Conservation (phyloP, 2,329 filamentous ascomycete genomes). For the Phaeosphaeria sp. region DNA sequence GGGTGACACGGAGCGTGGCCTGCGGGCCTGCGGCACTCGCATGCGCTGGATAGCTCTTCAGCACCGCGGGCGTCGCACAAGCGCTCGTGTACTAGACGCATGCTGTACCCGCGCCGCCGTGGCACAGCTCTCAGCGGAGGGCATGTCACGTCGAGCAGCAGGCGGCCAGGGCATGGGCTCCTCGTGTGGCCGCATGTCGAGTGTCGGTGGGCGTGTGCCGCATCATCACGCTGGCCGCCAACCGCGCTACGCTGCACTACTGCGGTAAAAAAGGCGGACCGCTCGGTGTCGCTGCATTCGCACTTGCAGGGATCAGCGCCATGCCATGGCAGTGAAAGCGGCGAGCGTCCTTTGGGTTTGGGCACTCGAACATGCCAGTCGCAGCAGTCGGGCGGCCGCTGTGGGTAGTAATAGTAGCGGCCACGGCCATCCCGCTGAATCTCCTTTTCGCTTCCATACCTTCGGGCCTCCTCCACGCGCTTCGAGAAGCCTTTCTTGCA, state of each 20-base stretch:
- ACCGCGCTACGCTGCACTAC: slow-evolving; percentile 23
- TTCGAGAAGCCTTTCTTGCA: slow-evolving; percentile 36
- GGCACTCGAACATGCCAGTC: neutral
- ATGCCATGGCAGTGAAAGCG: slow-evolving; percentile 31
- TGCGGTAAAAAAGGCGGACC: slow-evolving; percentile 10
- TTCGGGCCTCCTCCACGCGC: slow-evolving; percentile 41
- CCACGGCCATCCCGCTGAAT: slow-evolving; percentile 39
- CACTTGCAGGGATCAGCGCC: slow-evolving; percentile 24
- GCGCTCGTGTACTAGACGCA: slow-evolving; percentile 5
- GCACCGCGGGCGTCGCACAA: neutral
- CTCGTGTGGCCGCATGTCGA: neutral
- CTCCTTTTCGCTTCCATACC: slow-evolving; percentile 44
- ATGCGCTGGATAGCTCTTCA: too few relatives aligned
- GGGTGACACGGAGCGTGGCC: neutral
- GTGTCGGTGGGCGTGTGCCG: slow-evolving; percentile 1
- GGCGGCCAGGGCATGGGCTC: neutral
- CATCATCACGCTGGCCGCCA: slow-evolving; percentile 13
- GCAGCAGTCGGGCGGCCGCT: slow-evolving; percentile 15
- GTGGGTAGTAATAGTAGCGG: slow-evolving; percentile 40
- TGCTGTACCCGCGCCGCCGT: neutral
- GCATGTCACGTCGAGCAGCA: too few relatives aligned
- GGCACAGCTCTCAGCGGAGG: neutral
- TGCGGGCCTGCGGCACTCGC: neutral
- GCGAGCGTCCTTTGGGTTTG: slow-evolving; percentile 16
- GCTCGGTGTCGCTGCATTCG: slow-evolving; percentile 26